Evolutionary conservation across 371 early-diverging fungal species (phyloP).

Genomic region (Synchytrium microbalum): DNA sequence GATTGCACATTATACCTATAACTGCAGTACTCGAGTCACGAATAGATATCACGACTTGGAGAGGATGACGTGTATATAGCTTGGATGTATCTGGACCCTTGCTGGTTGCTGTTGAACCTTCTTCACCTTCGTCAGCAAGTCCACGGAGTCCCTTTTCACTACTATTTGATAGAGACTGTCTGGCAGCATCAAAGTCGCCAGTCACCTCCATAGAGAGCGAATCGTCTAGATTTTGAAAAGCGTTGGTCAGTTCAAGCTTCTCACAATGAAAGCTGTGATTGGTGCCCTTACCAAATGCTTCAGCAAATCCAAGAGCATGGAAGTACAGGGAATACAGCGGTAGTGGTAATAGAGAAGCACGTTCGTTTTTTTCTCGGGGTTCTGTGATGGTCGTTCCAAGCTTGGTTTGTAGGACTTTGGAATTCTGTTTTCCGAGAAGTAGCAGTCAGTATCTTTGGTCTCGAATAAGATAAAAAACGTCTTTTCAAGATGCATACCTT

Average conservation of each 20-base stretch:
- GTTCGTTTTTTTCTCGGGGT: not conserved
- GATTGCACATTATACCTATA: not conserved
- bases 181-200: not conserved
- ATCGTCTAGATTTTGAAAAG: not conserved
- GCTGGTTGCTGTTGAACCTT: not conserved
- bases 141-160: not conserved
- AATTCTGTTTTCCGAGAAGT: conserved; percentile 8
- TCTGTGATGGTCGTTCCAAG: conserved; percentile 12
- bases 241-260: too few species aligned
- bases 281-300: not conserved
- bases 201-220: not conserved
- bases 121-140: not conserved
- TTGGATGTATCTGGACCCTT: not conserved
- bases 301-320: not conserved
- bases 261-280: too few species aligned
- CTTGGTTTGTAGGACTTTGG: conserved; percentile 26
- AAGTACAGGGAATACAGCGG: not conserved
- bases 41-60: not conserved
- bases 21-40: not conserved
- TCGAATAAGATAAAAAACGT: not conserved
- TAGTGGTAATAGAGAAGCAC: not conserved
- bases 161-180: not conserved
- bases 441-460: not conserved
- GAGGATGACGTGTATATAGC: not conserved
- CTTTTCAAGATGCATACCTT: conserved; percentile 8